Base-by-base conservation (phyloP, 208 protist genomes). In the Leishmania arabica region DNA sequence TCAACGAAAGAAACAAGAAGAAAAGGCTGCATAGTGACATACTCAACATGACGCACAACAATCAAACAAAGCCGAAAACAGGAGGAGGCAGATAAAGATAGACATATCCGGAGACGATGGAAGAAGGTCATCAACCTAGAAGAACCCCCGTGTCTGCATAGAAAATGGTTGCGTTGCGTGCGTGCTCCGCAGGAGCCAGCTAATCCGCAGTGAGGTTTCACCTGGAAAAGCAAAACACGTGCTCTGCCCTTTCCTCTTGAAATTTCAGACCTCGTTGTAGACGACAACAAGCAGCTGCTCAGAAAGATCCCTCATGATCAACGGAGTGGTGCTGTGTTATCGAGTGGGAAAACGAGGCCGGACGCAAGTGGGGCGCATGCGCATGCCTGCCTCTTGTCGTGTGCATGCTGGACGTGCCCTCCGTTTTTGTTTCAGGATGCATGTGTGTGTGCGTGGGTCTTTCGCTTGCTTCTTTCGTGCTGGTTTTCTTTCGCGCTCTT, bases 331-430 rank as follows among this genome's bases (percentile, higher is more conserved):
- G 15, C 13, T 47, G 66, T 47, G 37, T 47, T 5, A 19, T 71
- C 66, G 6, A 66, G 49, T 64, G 8, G 3, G 75, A 45, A 8
- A 79, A 40, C 68, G 19, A 31, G 37, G 77, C 51, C 77, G 53
- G 70, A 53, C 54, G 40, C 76, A 9, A 65, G 34, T 47, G 54
- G 1, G 71, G 56, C 51, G 71, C 47, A 83, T 68, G 66, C 34
- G 75, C 31, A 31, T 68, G 62, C 62, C 4, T 15, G 31, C 31
- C 62, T 40, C 27, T 64, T 64, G 58, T 64, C 27, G 27, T 9
- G 2, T 9, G n/a, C 27, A 31, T 64, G 58, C 21, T 64, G 5
- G 27, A 8, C 8, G 75, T 34, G 56, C 70, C 54, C 40, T 77
- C 64, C 54, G 34, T 47, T 49, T 72, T 37, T 15, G 66, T 24